Evolutionary conservation across 2,329 filamentous ascomycete genomes (phyloP).

Genomic region (Penicillium sp.): DNA sequence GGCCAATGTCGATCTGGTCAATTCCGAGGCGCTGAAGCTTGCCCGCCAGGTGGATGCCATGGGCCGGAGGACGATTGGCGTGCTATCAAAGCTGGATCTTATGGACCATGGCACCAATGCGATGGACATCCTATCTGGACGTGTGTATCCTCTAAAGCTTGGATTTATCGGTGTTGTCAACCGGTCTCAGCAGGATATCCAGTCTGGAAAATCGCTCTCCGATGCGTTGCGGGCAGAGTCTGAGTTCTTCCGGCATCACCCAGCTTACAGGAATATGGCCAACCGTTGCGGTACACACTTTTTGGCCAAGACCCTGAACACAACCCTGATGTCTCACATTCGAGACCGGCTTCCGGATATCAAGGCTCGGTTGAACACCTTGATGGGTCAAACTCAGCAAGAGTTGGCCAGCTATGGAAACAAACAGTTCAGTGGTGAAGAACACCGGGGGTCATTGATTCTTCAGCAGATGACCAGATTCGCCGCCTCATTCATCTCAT

Average conservation of each 20-base stretch:
- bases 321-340: constrained; percentile 93
- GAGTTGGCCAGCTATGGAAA: constrained; percentile 97
- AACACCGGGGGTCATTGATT: constrained; percentile 91
- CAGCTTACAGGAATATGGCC: constrained; percentile 95
- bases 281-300: constrained; percentile 90
- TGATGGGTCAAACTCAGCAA: constrained; percentile 99
- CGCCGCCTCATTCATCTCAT: constrained; percentile 95
- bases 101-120: constrained; percentile 99
- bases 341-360: constrained; percentile 94
- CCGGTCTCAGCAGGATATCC: constrained; percentile 96
- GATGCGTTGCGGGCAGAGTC: constrained; percentile 86
- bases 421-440: constrained; percentile 95
- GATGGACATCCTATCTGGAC: constrained; percentile 92
- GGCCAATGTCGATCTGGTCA: constrained; percentile 96
- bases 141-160: constrained; percentile 93
- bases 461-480: constrained; percentile 98
- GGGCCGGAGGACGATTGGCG: constrained; percentile 91
- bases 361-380: constrained; percentile 92
- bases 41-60: constrained; percentile 95
- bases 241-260: constrained; percentile 96
- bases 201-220: constrained; percentile 89
- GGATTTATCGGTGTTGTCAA: constrained; percentile 99
- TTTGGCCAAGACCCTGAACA: constrained; percentile 90
- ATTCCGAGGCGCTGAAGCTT: constrained; percentile 95
- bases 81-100: constrained; percentile 92